Percentiles rank a stretch among this genome's conserved stretches.
These are phyloP conservation scores for Alloteropsis semialata DNA, from an alignment of 176 grass and related monocot species.

Conservation along the genomic window DNA sequence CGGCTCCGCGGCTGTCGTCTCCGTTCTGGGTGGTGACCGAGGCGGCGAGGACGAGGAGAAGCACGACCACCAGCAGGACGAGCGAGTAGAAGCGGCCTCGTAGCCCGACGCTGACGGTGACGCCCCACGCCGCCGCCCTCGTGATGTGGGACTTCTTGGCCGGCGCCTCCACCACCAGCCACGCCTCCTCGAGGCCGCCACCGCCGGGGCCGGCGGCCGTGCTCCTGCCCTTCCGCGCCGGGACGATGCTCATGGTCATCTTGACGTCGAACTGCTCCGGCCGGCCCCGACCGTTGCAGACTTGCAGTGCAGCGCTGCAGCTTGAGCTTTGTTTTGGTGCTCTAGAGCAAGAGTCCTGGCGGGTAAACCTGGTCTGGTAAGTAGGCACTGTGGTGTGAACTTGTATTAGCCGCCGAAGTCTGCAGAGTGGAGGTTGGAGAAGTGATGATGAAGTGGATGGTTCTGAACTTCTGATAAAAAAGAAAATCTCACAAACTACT, in stretches of 20 bases:
- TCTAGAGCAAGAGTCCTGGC: too few relatives aligned
- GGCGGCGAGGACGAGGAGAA: conserved; percentile 35
- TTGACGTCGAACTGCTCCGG: not conserved
- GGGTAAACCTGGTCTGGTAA: too few relatives aligned
- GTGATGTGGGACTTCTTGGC: not conserved
- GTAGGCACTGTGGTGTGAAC: too few relatives aligned
- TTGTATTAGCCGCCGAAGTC: too few relatives aligned
- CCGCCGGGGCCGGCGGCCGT: not conserved
- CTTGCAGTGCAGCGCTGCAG: too few relatives aligned
- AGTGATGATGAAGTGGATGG: too few relatives aligned
- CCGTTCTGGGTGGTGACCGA: conserved; percentile 22
- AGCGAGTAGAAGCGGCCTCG: conserved; percentile 45
- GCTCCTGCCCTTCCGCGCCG: not conserved
- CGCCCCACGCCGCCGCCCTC: conserved; percentile 6
- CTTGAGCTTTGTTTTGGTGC: too few relatives aligned
- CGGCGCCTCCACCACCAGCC: not conserved
- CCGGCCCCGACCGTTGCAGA: too few relatives aligned
- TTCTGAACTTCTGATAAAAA: too few relatives aligned
- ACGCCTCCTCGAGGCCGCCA: not conserved
- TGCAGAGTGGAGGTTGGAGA: too few relatives aligned
- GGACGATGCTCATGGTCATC: not conserved
- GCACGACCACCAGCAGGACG: conserved; percentile 31
- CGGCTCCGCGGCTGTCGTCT: not conserved
- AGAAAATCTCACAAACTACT: too few relatives aligned
- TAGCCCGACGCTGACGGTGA: conserved; percentile 3